A percentile compares a stretch with the other conserved stretches of the same genome.
Evolutionary conservation across 495 filamentous ascomycete genomes (phyloP).

Genomic region (Tuber indicum): DNA sequence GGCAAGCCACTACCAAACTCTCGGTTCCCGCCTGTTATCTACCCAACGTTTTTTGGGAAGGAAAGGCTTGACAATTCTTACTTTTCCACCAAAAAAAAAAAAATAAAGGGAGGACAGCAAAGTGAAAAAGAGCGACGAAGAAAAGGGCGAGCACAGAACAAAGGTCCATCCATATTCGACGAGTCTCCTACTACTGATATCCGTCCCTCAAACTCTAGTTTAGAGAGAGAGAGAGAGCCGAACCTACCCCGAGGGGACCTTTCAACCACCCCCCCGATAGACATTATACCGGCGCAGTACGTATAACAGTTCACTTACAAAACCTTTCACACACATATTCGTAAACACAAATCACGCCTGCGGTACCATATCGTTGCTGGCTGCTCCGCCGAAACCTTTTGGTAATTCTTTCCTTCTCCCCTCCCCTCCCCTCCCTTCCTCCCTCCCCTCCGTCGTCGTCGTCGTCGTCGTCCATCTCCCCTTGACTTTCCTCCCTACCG

Average conservation of each 20-base stretch:
- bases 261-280: neutral
- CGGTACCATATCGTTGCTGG: neutral
- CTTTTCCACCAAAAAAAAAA: slow-evolving; percentile 14
- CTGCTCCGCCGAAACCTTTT: slow-evolving; percentile 22
- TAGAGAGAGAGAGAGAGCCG: neutral
- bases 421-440: neutral
- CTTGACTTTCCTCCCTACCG: neutral
- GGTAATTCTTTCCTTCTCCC: slow-evolving; percentile 28
- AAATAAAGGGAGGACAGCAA: neutral
- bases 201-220: neutral
- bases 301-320: slow-evolving; percentile 5
- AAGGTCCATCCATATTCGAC: neutral
- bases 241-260: neutral
- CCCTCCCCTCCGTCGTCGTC: neutral
- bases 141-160: neutral
- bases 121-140: neutral
- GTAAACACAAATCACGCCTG: neutral
- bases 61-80: slow-evolving; percentile 29
- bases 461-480: neutral
- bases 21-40: slow-evolving; percentile 31
- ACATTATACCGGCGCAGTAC: neutral
- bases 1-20: slow-evolving; percentile 33
- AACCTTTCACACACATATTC: neutral
- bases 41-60: slow-evolving; percentile 22
- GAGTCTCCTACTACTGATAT: neutral